These are phyloP conservation scores for Aciculosporium take DNA, from an alignment of 2,329 filamentous ascomycete species.

Conservation along the genomic window DNA sequence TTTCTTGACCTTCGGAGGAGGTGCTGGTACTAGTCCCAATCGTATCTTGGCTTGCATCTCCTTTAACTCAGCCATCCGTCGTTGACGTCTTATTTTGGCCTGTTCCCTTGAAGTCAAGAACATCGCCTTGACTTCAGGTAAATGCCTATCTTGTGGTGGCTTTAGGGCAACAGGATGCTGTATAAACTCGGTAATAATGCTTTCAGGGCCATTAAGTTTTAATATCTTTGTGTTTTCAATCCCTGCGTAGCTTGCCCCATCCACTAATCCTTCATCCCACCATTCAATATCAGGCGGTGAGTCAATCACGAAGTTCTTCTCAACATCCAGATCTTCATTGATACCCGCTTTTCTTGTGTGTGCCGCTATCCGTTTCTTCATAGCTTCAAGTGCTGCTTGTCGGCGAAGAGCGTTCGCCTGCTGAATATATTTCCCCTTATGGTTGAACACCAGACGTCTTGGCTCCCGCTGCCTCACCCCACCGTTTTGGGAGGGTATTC, in stretches of 20 bases:
- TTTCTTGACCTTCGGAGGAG: slow-evolving; percentile 92
- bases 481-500: slow-evolving; percentile 42
- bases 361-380: slow-evolving; percentile 87
- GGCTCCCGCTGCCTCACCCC: slow-evolving; percentile 50
- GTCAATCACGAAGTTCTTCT: slow-evolving; percentile 79
- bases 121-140: slow-evolving; percentile 72
- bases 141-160: slow-evolving; percentile 76
- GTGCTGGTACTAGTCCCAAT: slow-evolving; percentile 75
- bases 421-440: slow-evolving; percentile 93
- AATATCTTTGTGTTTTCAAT: slow-evolving; percentile 51
- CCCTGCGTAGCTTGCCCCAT: slow-evolving; percentile 58
- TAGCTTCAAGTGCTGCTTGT: slow-evolving; percentile 77
- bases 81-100: slow-evolving; percentile 77
- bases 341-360: slow-evolving; percentile 82
- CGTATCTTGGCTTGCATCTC: slow-evolving; percentile 94
- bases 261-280: slow-evolving; percentile 87
- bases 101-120: slow-evolving; percentile 84
- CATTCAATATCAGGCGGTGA: slow-evolving; percentile 81
- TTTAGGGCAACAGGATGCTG: slow-evolving; percentile 87
- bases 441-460: slow-evolving; percentile 74
- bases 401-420: slow-evolving; percentile 81
- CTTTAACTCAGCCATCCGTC: slow-evolving; percentile 83
- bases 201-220: slow-evolving; percentile 65
- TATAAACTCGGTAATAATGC: slow-evolving; percentile 78
- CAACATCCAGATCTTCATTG: slow-evolving; percentile 76